Conservation (phyloP, 1,139 yeast genomes). For the Debaryomyces singareniensis region DNA sequence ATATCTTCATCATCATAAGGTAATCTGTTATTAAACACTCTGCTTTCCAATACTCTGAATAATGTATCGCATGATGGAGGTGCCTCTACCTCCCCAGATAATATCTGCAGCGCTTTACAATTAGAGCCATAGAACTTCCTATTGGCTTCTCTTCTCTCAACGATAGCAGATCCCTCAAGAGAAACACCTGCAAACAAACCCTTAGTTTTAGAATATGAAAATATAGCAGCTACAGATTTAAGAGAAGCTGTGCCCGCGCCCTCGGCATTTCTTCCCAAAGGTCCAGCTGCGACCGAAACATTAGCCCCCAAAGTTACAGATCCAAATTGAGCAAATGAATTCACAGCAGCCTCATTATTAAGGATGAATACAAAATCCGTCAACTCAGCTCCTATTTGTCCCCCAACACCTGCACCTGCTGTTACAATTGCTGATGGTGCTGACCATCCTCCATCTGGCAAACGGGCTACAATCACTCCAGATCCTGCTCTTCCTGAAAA, state of each 20-base stretch:
- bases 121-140: conserved; percentile 86
- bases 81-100: conserved; percentile 80
- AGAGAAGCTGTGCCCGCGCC: conserved; percentile 95
- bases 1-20: conserved; percentile 47
- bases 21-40: conserved; percentile 66
- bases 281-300: conserved; percentile 96
- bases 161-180: conserved; percentile 88
- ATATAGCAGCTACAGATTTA: conserved; percentile 83
- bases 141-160: conserved; percentile 95
- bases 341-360: conserved; percentile 82
- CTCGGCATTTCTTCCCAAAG: conserved; percentile 94
- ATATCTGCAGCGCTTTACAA: conserved; percentile 78
- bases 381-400: conserved; percentile 92
- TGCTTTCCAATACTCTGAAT: conserved; percentile 77
- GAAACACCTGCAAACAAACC: conserved; percentile 98
- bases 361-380: conserved; percentile 95
- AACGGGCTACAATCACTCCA: conserved; percentile 88
- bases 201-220: conserved; percentile 90
- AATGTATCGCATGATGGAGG: conserved; percentile 93
- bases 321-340: conserved; percentile 90
- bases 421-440: conserved; percentile 94
- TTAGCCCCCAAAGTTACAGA: conserved; percentile 95
- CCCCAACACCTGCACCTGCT: conserved; percentile 99
- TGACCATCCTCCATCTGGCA: conserved; percentile 97
- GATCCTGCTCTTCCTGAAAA: conserved; percentile 98